Evolutionary conservation across 805 yeast species (phyloP), one percentile per base, ranked within the genome.

Genomic region (Grigorovia humatica): DNA sequence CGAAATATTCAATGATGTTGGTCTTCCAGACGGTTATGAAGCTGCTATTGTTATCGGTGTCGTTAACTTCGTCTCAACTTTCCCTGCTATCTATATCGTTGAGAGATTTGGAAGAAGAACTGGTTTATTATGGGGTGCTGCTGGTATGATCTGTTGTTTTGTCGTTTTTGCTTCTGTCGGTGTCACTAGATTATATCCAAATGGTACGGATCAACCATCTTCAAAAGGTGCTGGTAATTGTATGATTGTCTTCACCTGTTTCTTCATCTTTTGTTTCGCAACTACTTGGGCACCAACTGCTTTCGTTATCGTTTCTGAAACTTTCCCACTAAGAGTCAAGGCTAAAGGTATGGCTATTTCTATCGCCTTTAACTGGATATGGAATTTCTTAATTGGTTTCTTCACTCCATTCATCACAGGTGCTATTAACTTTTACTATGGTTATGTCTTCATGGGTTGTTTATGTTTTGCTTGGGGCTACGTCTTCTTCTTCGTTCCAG

Each of bases 281-380:
- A 76, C 82, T 47, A 79, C 87, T 29, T 83, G 88, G 88, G 88
- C 86, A 58, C 85, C 87, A 62, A 75, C 78, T 60, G 79, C 77
- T 52, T 82, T 73, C 69, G 80, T 80, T 54, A 80, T 82, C 58
- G 76, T 79, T 43, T 78, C 87, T 46, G 88, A 83, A 68, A 74
- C 81, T 50, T 83, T 79, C 70, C 89, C 89, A 68, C 74, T 82
- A 63, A 78, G 88, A 75, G 79, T 82, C 66, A 78, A 82, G 68
- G 62, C 81, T 64, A 56, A 76, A 70, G 77, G 75, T 60, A 66
- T 68, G 68, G 76, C 80, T 52, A 71, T 81, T 71, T 77, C 83
- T 44, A 74, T 77, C 54, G 82, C 82, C 54, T 67, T 78, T 46
- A 83, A 79, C 55, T 82, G 85, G 62, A 73, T 79, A 48, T 80